Percentiles rank a stretch among this genome's conserved stretches.
phyloP scores from a whole-genome alignment of 129 eudicot genomes.

The Tagetes patula region DNA sequence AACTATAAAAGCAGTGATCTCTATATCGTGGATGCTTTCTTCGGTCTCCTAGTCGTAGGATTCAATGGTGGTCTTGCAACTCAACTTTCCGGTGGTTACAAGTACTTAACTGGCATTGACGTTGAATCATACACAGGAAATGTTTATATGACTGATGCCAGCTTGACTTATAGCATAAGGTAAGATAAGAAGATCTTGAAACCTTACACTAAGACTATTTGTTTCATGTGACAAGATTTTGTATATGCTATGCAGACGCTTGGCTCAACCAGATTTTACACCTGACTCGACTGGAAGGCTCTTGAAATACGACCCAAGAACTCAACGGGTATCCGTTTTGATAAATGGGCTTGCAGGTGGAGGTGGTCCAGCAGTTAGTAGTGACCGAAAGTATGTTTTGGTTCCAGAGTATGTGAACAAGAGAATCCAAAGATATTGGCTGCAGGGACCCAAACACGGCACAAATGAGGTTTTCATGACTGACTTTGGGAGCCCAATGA shows the following conservation, averaged over 20 bases:
- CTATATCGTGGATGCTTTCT: constrained; percentile 31
- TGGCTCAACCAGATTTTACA: constrained; percentile 23
- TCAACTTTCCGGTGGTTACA: constrained; percentile 24
- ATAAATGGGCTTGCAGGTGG: constrained; percentile 23
- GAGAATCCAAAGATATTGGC: constrained; percentile 26
- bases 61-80: constrained; percentile 20
- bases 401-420: constrained; percentile 24
- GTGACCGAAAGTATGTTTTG: constrained; percentile 29
- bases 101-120: constrained; percentile 25
- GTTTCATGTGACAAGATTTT: not conserved
- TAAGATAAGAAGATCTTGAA: not conserved
- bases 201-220: not conserved
- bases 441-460: constrained; percentile 24
- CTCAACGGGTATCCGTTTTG: constrained; percentile 18
- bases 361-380: constrained; percentile 31
- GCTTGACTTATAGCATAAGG: constrained; percentile 33
- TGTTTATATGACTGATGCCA: constrained; percentile 31
- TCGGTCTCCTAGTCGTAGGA: too few species aligned
- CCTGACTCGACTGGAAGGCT: constrained; percentile 40
- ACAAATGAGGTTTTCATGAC: constrained; percentile 30
- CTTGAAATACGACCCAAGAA: constrained; percentile 25
- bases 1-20: constrained; percentile 38
- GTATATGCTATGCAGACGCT: constrained; percentile 20
- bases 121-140: constrained; percentile 33
- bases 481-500: constrained; percentile 21